These are phyloP conservation scores for Cryoendolithus antarcticus DNA, from an alignment of 2,329 filamentous ascomycete species.

Conservation along the genomic window DNA sequence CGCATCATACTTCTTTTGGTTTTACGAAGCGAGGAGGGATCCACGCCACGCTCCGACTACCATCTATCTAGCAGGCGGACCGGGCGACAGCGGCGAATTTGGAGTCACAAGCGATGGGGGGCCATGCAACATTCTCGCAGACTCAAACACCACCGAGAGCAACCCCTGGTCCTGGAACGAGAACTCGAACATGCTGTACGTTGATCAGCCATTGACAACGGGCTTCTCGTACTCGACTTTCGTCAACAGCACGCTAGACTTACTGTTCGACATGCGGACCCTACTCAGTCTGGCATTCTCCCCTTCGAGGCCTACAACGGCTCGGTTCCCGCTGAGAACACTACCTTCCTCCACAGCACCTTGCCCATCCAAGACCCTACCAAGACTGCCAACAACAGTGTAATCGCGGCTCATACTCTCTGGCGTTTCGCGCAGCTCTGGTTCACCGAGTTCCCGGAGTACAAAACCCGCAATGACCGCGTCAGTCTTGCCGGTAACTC, in stretches of 20 bases:
- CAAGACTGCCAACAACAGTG: slow-evolving; percentile 9
- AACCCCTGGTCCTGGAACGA: slow-evolving; percentile 36
- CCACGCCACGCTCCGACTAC: slow-evolving; percentile 10
- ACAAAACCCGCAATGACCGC: slow-evolving; percentile 8
- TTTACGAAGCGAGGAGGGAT: slow-evolving; percentile 10
- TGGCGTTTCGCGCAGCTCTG: slow-evolving; percentile 52
- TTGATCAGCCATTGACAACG: slow-evolving; percentile 37
- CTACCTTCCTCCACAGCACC: slow-evolving; percentile 12
- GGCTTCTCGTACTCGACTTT: slow-evolving; percentile 53
- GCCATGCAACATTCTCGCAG: slow-evolving; percentile 29
- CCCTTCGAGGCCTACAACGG: slow-evolving; percentile 8
- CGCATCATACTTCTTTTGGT: slow-evolving; percentile 17
- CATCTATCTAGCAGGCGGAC: slow-evolving; percentile 42
- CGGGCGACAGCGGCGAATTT: slow-evolving; percentile 31
- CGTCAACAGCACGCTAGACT: slow-evolving; percentile 47
- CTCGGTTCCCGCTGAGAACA: slow-evolving; percentile 9
- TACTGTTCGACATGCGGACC: slow-evolving; percentile 25
- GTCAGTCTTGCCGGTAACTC: slow-evolving; percentile 13
- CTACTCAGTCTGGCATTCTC: slow-evolving; percentile 18
- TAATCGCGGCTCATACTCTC: slow-evolving; percentile 26
- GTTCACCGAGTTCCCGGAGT: slow-evolving; percentile 15
- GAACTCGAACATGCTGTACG: slow-evolving; percentile 28
- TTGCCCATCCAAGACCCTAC: slow-evolving; percentile 9
- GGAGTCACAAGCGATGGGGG: slow-evolving; percentile 46
- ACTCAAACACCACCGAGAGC: slow-evolving; percentile 28